Evolutionary conservation across 2,329 filamentous ascomycete species (phyloP), one percentile per base, ranked within the genome.

Genomic region (Sclerotinia sclerotiorum): DNA sequence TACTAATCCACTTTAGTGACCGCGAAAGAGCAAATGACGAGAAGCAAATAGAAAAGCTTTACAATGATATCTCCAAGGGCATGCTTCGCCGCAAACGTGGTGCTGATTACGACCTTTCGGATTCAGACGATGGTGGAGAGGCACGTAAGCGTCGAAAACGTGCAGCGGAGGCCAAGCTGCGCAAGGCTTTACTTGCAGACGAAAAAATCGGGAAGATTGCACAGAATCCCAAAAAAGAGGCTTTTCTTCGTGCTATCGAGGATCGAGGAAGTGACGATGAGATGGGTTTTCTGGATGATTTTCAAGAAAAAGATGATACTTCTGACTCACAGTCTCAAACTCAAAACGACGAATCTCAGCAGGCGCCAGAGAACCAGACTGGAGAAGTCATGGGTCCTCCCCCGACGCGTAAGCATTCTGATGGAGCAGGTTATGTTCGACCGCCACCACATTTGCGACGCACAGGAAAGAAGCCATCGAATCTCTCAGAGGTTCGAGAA

Each of bases 201-300:
- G 94, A 97, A 78, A 92, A 93, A 49, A 88, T 99, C 74, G 92
- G 91, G 77, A 94, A 94, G 79, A 92, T 98, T 71, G 93, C 92
- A 46, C 88, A 93, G 77, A 93, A 96, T 74, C 92, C 92, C 2
- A 94, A 94, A 77, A 94, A 93, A 77, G 86, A 90, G 70, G 95
- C 95, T 0, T 99, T 99, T 81, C 84, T 99, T 73, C 89, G 88
- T 72, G 93, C 93, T 8, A 91, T 99, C 65, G 93, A 97, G 75
- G 94, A 97, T 76, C 87, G 87, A 62, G 90, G 89, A 69, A 84
- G 84, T 74, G 90, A 92, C 57, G 89, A 95, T 67, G 90, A 93
- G 67, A 86, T 90, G 79, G 90, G 94, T 72, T 90, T 97, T 74
- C 80, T 93, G 11, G 86, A 89, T 56, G 82, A 86, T 52, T 75